Evolutionary conservation across 2,329 filamentous ascomycete species (phyloP), one percentile per base, ranked within the genome.

Genomic region (Ophiocordyceps robertsii): DNA sequence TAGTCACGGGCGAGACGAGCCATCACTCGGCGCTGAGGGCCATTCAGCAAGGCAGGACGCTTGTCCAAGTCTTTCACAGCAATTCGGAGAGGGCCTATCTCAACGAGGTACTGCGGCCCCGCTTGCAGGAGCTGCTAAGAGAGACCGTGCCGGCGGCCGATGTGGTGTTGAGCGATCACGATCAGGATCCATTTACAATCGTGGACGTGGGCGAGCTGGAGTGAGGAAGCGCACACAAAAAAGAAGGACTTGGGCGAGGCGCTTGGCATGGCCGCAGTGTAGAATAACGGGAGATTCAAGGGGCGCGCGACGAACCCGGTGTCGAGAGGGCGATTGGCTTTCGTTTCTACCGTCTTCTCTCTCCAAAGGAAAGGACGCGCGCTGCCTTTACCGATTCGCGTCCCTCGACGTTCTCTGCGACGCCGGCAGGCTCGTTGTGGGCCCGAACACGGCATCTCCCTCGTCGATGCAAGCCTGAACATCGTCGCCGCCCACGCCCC

Each of bases 21-120:
- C 92, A 98, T 58, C 92, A 98, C 58, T 87, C 92, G 49, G 88
- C 90, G 3, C 72, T 98, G 44, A 77, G 84, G 33, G 86, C 88
- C 1, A 86, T 84, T 27, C 89, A 95, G 66, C 75, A 80, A 45
- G 89, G 89, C 1, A 81, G 81, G 48, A 82, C 79, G 43, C 84
- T 96, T 1, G 75, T 96, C 41, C 83, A 82, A 35, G 72, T 94
- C 39, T 94, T 95, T 54, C 92, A 98, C 60, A 90, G 84, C 52
- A 96, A 96, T 61, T 92, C 85, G 0, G 92, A 98, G 67, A 70
- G 92, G 31, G 81, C 78, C 0, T 98, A 90, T 57, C 63, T 98
- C 53, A 72, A 72, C 45, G 71, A 80, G 45, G 77, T 84, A 38
- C 72, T 98, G 65, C 72, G 73, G 52, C 68, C 69, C 16, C 76